Base-by-base conservation (phyloP, 371 early-diverging fungal genomes). In the Batrachochytrium dendrobatidis region DNA sequence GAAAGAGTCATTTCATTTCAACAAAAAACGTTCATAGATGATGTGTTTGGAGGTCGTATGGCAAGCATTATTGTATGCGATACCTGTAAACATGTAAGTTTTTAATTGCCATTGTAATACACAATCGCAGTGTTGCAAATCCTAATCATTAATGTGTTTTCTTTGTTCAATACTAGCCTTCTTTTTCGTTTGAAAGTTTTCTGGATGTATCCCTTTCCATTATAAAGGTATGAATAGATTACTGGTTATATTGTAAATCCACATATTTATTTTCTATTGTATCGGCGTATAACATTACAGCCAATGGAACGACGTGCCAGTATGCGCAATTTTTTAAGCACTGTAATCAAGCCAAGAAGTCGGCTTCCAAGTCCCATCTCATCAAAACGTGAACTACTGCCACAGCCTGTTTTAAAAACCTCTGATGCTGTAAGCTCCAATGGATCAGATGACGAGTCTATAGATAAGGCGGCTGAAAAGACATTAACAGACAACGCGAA, bases 11-110 rank as follows among this genome's bases (percentile, higher is more conserved):
- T 51, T 61, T 39, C 58, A 34, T 43, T 20, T 35, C 33, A 20
- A 46, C 69, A 54, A 69, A 71, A 53, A 26, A 81, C 85, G 12
- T 83, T 83, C 64, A 81, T 85, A 28, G 83, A 83, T 49, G 70
- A 70, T 33, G 72, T 80, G 32, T 87, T 87, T 73, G 79, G 81
- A 25, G 83, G 81, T 28, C 78, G 77, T 61, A 66, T 85, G 53
- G 80, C 75, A 34, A 79, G 78, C 44, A 67, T 76, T 31, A 75
- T 84, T 45, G 74, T 84, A 12, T 84, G 85, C 50, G 80, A 79
- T 31, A 50, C 68, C 0, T 84, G 85, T 66, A 77, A 80, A 60
- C 63, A 74, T 56, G 80, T 83, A 65, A 26, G 65, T 67, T n/a
- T n/a, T n/a, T n/a, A n/a, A n/a, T n/a, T n/a, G n/a, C n/a, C n/a